Evolutionary conservation across 108 stramenopile species (phyloP), one percentile per base, ranked within the genome.

Genomic region (Asterionellopsis glacialis): DNA sequence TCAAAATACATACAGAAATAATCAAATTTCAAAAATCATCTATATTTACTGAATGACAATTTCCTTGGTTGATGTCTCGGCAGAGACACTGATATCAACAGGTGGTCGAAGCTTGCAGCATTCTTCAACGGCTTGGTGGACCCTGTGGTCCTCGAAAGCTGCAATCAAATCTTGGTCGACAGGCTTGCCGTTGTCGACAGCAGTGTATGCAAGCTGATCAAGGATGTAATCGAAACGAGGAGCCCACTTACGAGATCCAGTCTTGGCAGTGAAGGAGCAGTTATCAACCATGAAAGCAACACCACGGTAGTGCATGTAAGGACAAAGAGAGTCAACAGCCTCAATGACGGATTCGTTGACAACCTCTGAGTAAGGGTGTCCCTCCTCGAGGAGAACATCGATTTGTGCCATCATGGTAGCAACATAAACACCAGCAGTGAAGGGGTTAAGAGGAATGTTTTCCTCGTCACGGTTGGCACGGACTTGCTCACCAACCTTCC

Each of bases 241-340:
- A 19, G 96, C 97, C 97, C 97, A 98, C 78, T 98, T 98, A 56
- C 97, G 73, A 10, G 92, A 94, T 60, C 97, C 97, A 44, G 95
- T 93, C 84, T 96, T 94, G 65, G 97, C 97, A 47, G 97, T 98
- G 85, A 94, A 95, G 45, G 95, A 96, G 88, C 97, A 98, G 88
- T 98, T 98, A 75, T 98, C 97, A 53, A 98, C 97, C 97, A 98
- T 98, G 85, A 96, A 96, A 55, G 97, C 94, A 71, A 98, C 93
- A 14, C 97, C 96, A 65, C 90, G 77, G 91, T 96, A 95, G 90
- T 98, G 97, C 97, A 96, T 98, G 91, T 98, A 98, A 16, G 97
- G 97, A 75, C 95, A 95, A 45, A 98, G 75, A 39, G 95, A 96
- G 74, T 98, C 97, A 26, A 98, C 97, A 45, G 97, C 97, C 77